Evolutionary conservation across 352 stramenopile species (phyloP).

Genomic region (Phytophthora pinifolia): DNA sequence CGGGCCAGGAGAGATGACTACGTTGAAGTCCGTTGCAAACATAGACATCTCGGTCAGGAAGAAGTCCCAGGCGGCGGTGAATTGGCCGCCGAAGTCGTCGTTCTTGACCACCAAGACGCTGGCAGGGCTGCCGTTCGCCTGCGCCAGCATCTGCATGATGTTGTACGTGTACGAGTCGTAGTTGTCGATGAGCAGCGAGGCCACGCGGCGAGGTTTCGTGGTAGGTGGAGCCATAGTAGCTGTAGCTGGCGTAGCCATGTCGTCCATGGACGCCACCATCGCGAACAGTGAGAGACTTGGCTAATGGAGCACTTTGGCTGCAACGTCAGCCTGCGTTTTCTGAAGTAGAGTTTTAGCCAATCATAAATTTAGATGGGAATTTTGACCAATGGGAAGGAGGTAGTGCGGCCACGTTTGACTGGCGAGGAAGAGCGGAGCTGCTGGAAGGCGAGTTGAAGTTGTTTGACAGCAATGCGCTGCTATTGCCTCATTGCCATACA

Average conservation of each 20-base stretch:
- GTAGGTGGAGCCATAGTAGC: background rate
- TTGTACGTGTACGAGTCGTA: constrained; percentile 99
- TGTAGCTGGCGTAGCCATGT: constrained; percentile 5
- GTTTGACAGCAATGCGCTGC: constrained; percentile 2
- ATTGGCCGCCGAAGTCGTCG: constrained; percentile 84
- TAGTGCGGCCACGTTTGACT: constrained; percentile 33
- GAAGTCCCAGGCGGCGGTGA: constrained; percentile 50
- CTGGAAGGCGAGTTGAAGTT: constrained; percentile 11
- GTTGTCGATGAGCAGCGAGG: constrained; percentile 95
- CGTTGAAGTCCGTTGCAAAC: constrained; percentile 53
- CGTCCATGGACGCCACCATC: constrained; percentile 41
- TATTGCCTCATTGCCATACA: constrained; percentile 9
- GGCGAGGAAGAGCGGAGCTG: constrained; percentile 14
- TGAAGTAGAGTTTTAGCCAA: constrained; percentile 24
- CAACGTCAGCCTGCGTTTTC: too few relatives aligned
- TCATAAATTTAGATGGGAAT: constrained; percentile 4
- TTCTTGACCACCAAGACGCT: constrained; percentile 92
- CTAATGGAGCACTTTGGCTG: constrained; percentile 4
- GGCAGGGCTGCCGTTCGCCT: constrained; percentile 75
- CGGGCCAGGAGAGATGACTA: constrained; percentile 92
- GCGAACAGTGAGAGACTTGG: constrained; percentile 1
- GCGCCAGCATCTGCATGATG: constrained; percentile 93
- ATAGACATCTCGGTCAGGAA: constrained; percentile 47
- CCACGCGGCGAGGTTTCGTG: constrained; percentile 37
- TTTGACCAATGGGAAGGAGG: constrained; percentile 14